phyloP scores from a whole-genome alignment of 371 early-diverging fungal genomes.

The Mortierella sp. region DNA sequence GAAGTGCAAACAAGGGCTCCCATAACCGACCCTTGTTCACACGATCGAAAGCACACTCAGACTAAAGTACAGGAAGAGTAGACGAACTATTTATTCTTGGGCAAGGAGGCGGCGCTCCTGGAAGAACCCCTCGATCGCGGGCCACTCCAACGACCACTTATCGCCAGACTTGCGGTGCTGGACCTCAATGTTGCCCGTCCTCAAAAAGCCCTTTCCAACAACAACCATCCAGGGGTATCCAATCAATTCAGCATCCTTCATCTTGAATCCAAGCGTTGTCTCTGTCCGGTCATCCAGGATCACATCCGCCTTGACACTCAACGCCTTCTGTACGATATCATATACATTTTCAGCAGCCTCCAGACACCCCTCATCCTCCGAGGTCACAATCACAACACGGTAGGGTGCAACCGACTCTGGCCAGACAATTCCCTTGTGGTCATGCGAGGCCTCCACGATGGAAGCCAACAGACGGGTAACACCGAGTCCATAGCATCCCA shows the following conservation, averaged over 20 bases:
- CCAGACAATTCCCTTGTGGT: conserved; percentile 83
- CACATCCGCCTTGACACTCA: conserved; percentile 57
- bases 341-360: conserved; percentile 62
- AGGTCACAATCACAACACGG: conserved; percentile 65
- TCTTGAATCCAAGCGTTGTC: conserved; percentile 74
- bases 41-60: background rate
- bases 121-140: conserved; percentile 31
- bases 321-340: conserved; percentile 55
- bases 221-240: conserved; percentile 81
- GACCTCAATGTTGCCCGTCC: conserved; percentile 70
- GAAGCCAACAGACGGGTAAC: conserved; percentile 86
- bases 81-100: background rate
- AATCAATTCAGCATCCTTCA: conserved; percentile 81
- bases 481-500: conserved; percentile 96
- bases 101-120: conserved; percentile 20
- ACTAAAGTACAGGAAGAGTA: background rate
- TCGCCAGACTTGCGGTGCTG: conserved; percentile 66
- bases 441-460: conserved; percentile 78
- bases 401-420: conserved; percentile 85
- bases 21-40: background rate
- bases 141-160: conserved; percentile 50
- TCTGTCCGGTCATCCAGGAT: conserved; percentile 74
- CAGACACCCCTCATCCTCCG: conserved; percentile 64
- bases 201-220: conserved; percentile 71
- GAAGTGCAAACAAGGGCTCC: background rate